Evolutionary conservation across 352 stramenopile species (phyloP).

Genomic region (Peronospora farinosa): DNA sequence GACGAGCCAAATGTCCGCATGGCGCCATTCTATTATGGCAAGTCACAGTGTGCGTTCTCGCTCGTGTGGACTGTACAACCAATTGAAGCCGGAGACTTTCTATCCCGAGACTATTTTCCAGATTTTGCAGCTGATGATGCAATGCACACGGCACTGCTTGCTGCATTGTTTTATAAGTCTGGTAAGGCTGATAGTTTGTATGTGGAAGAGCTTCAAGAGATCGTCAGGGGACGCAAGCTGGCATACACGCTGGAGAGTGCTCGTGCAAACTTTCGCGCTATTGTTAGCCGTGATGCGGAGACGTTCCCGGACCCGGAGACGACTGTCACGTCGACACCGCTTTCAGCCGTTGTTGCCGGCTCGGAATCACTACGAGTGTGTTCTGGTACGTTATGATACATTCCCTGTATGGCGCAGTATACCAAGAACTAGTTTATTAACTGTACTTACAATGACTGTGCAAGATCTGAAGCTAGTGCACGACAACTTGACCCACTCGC

Average conservation of each 20-base stretch:
- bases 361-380: conserved; percentile 30
- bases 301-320: conserved; percentile 25
- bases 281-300: conserved; percentile 37
- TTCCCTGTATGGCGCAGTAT: not conserved
- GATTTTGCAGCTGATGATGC: conserved; percentile 23
- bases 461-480: conserved; percentile 37
- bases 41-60: conserved; percentile 41
- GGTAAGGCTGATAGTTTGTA: conserved; percentile 26
- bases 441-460: not conserved
- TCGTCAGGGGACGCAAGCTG: conserved; percentile 24
- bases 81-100: conserved; percentile 44
- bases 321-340: conserved; percentile 19
- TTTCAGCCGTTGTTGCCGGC: conserved; percentile 22
- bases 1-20: conserved; percentile 42
- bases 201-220: conserved; percentile 25
- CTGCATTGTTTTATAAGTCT: conserved; percentile 38
- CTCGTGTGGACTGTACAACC: conserved; percentile 38
- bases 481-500: conserved; percentile 35
- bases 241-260: conserved; percentile 32
- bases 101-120: conserved; percentile 41
- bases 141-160: conserved; percentile 34
- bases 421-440: not conserved
- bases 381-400: conserved; percentile 20
- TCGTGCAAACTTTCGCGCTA: conserved; percentile 32
- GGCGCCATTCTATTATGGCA: conserved; percentile 44